These are phyloP conservation scores for Trichoderma sp. DNA, from an alignment of 2,329 filamentous ascomycete species.

Conservation along the genomic window DNA sequence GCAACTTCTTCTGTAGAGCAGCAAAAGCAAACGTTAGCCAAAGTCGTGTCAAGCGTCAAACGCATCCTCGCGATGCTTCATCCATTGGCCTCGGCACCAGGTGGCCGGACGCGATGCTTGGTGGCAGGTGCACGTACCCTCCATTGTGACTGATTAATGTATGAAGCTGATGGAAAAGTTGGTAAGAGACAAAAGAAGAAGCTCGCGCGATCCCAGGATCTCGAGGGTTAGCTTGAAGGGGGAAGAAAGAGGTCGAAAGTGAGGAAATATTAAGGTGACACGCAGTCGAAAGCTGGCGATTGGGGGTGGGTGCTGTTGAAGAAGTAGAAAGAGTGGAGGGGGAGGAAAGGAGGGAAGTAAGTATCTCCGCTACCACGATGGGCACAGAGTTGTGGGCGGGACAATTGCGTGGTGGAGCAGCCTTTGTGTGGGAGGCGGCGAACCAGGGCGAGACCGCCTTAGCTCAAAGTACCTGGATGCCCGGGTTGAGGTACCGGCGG, in stretches of 20 bases:
- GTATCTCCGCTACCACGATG: conserved; percentile 24
- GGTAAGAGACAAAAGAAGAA: conserved; percentile 19
- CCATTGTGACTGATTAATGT: conserved; percentile 56
- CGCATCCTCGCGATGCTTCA: neutral
- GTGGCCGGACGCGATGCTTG: neutral
- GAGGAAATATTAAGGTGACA: conserved; percentile 24
- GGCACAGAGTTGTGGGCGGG: conserved; percentile 38
- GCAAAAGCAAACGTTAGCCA: conserved; percentile 44
- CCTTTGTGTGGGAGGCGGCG: conserved; percentile 22
- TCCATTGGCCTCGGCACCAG: conserved; percentile 14
- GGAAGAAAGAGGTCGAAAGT: conserved; percentile 24
- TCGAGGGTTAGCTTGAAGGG: conserved; percentile 14
- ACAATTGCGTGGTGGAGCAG: conserved; percentile 36
- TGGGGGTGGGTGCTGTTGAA: conserved; percentile 32
- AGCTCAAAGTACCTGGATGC: neutral
- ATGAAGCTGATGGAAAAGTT: conserved; percentile 34
- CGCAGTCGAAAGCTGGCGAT: conserved; percentile 25
- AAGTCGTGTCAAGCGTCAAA: conserved; percentile 24
- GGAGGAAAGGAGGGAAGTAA: conserved; percentile 34
- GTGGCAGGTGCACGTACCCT: conserved; percentile 46
- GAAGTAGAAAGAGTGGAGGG: conserved; percentile 38
- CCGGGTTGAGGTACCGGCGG: neutral
- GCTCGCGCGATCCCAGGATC: conserved; percentile 22
- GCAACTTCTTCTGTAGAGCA: conserved; percentile 90
- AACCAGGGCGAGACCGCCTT: conserved; percentile 25